Evolutionary conservation across 768 basidiomycete species (phyloP).

Genomic region (Scleroderma bovista): DNA sequence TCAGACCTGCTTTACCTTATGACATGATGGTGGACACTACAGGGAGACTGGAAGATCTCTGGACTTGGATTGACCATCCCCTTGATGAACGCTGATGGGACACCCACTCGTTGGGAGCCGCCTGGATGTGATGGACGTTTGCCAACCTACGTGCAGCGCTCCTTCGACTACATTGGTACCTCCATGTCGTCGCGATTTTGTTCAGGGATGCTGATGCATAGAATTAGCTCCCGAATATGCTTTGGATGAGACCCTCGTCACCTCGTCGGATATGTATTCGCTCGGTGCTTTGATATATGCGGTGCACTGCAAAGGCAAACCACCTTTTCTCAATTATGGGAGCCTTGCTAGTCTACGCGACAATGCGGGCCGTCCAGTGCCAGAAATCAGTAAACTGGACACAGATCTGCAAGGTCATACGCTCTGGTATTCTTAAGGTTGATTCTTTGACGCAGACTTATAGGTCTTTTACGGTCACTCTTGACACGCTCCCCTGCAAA

Average conservation of each 20-base stretch:
- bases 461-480: slow-evolving; percentile 75
- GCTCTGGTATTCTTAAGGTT: slow-evolving; percentile 1
- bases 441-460: slow-evolving; percentile 5
- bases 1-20: not conserved
- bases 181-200: not conserved
- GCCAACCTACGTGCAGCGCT: slow-evolving; percentile 79
- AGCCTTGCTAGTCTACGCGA: slow-evolving; percentile 66
- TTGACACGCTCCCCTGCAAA: slow-evolving; percentile 72
- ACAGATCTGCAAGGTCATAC: slow-evolving; percentile 62
- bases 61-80: slow-evolving; percentile 86
- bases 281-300: slow-evolving; percentile 89
- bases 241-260: slow-evolving; percentile 79
- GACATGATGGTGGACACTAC: slow-evolving; percentile 1
- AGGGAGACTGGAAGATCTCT: slow-evolving; percentile 98
- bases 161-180: slow-evolving; percentile 90
- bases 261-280: slow-evolving; percentile 90
- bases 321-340: slow-evolving; percentile 84
- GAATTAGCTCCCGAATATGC: slow-evolving; percentile 88
- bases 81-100: slow-evolving; percentile 60
- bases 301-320: slow-evolving; percentile 81
- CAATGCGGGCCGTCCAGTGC: slow-evolving; percentile 56
- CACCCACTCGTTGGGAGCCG: slow-evolving; percentile 81
- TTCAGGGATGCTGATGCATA: slow-evolving; percentile 4
- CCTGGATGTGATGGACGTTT: slow-evolving; percentile 81
- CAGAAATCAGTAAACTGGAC: slow-evolving; percentile 63